phyloP scores from a whole-genome alignment of 805 yeast genomes.

The Cyberlindnera galapagoensis region DNA sequence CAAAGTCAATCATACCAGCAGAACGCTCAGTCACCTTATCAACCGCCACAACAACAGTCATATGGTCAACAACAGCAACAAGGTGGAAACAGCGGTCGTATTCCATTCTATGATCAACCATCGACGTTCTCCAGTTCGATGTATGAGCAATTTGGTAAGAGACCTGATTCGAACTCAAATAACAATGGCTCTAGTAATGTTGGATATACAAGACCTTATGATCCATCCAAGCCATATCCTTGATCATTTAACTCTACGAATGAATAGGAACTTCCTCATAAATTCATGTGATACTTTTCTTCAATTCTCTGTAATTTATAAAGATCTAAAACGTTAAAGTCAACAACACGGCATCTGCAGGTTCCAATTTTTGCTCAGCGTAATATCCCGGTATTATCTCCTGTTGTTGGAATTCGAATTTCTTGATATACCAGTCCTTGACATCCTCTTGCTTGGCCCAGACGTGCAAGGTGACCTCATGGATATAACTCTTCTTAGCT shows the following conservation, averaged over 20 bases:
- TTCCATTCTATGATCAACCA: slow-evolving; percentile 41
- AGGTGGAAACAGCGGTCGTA: slow-evolving; percentile 22
- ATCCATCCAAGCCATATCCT: slow-evolving; percentile 14
- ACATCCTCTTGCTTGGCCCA: slow-evolving; percentile 37
- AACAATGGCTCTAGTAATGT: slow-evolving; percentile 1
- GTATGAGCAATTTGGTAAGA: slow-evolving; percentile 23
- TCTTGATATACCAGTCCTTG: slow-evolving; percentile 45
- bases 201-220: slow-evolving; percentile 20
- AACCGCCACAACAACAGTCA: slow-evolving; percentile 22
- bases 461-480: slow-evolving; percentile 47
- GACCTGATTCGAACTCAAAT: slow-evolving; percentile 6
- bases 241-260: background rate
- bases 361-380: slow-evolving; percentile 35
- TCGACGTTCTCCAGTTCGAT: slow-evolving; percentile 39
- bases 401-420: slow-evolving; percentile 40
- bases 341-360: slow-evolving; percentile 43
- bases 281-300: no score
- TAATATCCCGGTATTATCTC: slow-evolving; percentile 40
- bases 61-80: slow-evolving; percentile 5
- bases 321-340: slow-evolving; percentile 24
- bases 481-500: slow-evolving; percentile 48
- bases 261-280: no score
- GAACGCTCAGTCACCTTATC: slow-evolving; percentile 3
- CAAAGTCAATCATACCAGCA: slow-evolving; percentile 3
- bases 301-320: background rate